Evolutionary conservation across 371 early-diverging fungal species (phyloP), one percentile per base, ranked within the genome.

Genomic region (Blakeslea trispora): DNA sequence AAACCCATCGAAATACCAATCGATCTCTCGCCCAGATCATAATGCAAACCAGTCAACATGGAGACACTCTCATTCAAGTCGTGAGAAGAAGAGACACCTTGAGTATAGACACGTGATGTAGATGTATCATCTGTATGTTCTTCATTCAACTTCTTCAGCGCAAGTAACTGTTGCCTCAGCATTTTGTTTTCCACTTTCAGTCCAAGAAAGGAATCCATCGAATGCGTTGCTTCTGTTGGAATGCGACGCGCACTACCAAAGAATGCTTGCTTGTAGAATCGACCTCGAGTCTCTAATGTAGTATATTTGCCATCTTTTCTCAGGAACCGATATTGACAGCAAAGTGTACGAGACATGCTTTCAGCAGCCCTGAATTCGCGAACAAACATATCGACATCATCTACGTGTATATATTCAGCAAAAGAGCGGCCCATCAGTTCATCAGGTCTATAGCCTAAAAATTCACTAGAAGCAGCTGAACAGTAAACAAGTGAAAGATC

Each of bases 321-420:
- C 23, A 68, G 59, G 47, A 80, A 75, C 1, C 80, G 71, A 53
- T 65, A 69, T 31, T 47, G 55, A 17, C 68, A 22, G 14, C 47
- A 51, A 11, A 73, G 55, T 11, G 44, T 53, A 22, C 59, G 54
- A 5, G 15, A 22, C 52, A 52, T 32, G 34, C 32, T 32, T 19
- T 48, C 32, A 11, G 63, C 46, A n/a, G 46, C 15, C 18, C 61
- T 57, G 39, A 70, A 68, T 22, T 69, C 76, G 18, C 71, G 51
- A 9, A 50, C 39, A 54, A 75, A 73, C 17, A 66, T 63, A 40
- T 75, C 76, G 21, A 71, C 46, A 49, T 85, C 85, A 37, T 81
- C 82, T 0, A 69, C 62, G 53, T 85, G 83, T 28, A 81, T 42
- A 61, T 77, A 74, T 32, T 81, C 76, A 8, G 66, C 58, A 23